Evolutionary conservation across 805 yeast genomes (phyloP).

Genomic region (Monosporozyma yasuniensis): DNA sequence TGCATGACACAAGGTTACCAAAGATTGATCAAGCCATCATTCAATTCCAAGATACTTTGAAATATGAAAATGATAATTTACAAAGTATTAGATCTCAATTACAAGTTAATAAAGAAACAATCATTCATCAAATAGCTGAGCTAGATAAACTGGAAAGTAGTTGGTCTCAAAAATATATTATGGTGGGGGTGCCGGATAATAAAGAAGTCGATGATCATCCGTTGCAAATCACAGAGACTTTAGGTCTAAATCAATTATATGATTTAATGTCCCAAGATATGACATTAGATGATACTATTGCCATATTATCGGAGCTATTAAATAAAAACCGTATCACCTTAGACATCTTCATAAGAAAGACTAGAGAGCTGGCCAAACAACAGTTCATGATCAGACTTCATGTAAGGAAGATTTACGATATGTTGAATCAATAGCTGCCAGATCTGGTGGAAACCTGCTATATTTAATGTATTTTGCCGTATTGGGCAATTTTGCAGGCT

Average conservation of each 20-base stretch:
- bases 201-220: neutral
- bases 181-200: neutral
- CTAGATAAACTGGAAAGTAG: conserved; percentile 7
- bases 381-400: conserved; percentile 49
- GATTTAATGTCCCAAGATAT: conserved; percentile 50
- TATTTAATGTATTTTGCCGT: too few relatives aligned
- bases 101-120: neutral
- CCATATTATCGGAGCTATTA: conserved; percentile 34
- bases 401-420: conserved; percentile 32
- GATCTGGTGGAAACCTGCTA: too few relatives aligned
- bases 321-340: conserved; percentile 14
- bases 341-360: conserved; percentile 29
- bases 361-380: conserved; percentile 51
- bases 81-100: neutral
- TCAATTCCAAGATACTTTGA: conserved; percentile 1
- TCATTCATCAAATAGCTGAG: neutral
- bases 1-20: neutral
- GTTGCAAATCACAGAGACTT: conserved; percentile 41
- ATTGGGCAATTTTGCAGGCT: too few relatives aligned
- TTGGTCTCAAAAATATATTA: neutral
- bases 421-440: conserved; percentile 1
- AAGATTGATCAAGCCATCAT: neutral
- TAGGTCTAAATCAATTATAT: conserved; percentile 44
- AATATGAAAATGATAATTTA: conserved; percentile 1
- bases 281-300: conserved; percentile 62